These are phyloP conservation scores for Globisporangium rhizosaccharum DNA, from an alignment of 352 stramenopile genomes.

Conservation along the genomic window DNA sequence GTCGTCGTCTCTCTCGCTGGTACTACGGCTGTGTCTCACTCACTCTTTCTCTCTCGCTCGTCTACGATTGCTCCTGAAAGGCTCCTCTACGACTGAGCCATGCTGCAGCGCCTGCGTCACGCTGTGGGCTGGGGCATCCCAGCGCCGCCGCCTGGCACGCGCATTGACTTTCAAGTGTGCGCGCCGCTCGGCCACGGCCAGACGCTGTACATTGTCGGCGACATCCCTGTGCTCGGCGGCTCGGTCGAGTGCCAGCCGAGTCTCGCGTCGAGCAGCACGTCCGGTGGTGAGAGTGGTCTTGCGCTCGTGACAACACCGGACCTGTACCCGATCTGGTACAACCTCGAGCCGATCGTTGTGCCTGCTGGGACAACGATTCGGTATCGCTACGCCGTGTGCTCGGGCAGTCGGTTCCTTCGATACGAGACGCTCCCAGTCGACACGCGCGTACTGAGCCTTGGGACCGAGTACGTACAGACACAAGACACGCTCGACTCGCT, in stretches of 20 bases:
- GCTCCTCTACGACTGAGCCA: conserved; percentile 11
- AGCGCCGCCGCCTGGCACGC: conserved; percentile 48
- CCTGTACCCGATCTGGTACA: conserved; percentile 88
- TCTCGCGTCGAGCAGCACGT: conserved; percentile 23
- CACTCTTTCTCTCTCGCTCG: too few relatives aligned
- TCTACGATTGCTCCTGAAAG: too few relatives aligned
- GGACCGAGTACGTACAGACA: conserved; percentile 56
- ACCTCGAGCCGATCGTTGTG: conserved; percentile 71
- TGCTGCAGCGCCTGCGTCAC: conserved; percentile 81
- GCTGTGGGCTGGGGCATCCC: conserved; percentile 68
- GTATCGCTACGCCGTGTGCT: conserved; percentile 86
- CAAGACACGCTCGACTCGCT: conserved; percentile 69
- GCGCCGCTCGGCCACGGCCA: conserved; percentile 70
- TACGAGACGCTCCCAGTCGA: conserved; percentile 49
- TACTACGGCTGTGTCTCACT: too few relatives aligned
- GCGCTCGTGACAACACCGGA: conserved; percentile 83
- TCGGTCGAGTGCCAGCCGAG: conserved; percentile 54
- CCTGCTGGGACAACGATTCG: conserved; percentile 53
- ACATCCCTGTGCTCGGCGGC: conserved; percentile 61
- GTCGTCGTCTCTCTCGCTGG: too few relatives aligned
- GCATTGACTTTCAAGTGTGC: conserved; percentile 81
- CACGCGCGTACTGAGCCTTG: conserved; percentile 48
- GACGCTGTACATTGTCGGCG: conserved; percentile 77
- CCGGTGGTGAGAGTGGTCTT: conserved; percentile 40
- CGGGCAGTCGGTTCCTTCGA: conserved; percentile 67